Conservation (phyloP, 192 early-diverging fungal species). For the Linnemannia elongata region DNA sequence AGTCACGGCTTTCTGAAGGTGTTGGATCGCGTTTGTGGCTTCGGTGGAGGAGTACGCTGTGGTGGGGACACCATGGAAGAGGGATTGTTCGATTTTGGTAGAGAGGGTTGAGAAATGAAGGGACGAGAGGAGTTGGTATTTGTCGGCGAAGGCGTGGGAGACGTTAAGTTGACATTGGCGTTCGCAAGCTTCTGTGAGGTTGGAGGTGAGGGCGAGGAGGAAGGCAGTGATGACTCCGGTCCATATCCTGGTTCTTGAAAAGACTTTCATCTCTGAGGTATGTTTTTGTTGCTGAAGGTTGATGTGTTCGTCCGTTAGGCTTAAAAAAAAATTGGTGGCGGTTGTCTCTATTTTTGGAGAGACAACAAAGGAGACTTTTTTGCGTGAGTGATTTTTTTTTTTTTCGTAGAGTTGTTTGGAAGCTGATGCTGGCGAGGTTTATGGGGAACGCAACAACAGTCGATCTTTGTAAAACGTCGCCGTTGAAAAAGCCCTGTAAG, state of each 20-base stretch:
- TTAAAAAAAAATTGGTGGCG: background rate
- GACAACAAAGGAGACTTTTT: background rate
- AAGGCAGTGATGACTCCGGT: background rate
- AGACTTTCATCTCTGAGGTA: slow-evolving; percentile 9
- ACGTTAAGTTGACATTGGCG: slow-evolving; percentile 60
- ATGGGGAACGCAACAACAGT: too few relatives aligned
- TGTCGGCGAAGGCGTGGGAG: slow-evolving; percentile 58
- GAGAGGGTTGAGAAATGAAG: slow-evolving; percentile 31
- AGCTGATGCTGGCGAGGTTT: background rate
- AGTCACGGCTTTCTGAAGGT: slow-evolving; percentile 23
- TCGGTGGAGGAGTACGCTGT: slow-evolving; percentile 27
- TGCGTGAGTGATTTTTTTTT: background rate
- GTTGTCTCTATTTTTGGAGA: background rate
- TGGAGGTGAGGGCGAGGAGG: slow-evolving; percentile 8
- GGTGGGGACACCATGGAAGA: slow-evolving; percentile 30
- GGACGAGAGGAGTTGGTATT: slow-evolving; percentile 54
- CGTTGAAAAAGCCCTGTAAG: too few relatives aligned
- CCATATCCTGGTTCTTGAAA: background rate
- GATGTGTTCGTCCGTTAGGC: too few relatives aligned
- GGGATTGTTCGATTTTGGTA: slow-evolving; percentile 14
- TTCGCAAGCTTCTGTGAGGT: slow-evolving; percentile 55
- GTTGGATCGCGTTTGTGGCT: slow-evolving; percentile 17
- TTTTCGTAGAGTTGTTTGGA: background rate
- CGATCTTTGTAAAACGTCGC: too few relatives aligned
- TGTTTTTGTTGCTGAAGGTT: background rate